phyloP scores from a whole-genome alignment of 108 stramenopile species.

The Epithemia pelagica region DNA sequence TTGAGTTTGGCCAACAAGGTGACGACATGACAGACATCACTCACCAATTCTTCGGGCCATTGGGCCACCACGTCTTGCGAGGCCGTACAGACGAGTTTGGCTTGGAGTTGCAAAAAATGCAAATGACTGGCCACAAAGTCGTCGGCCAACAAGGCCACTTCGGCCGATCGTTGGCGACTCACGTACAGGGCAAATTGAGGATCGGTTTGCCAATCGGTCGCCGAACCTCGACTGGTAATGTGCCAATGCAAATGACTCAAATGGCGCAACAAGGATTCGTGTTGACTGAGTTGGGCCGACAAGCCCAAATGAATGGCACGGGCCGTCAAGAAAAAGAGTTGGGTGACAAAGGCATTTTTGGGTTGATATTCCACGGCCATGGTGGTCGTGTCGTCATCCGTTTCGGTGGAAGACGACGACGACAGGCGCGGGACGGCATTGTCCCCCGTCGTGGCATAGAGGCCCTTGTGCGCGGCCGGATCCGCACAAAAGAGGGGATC shows the following conservation, averaged over 20 bases:
- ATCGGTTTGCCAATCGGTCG: slow-evolving; percentile 49
- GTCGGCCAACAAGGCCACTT: slow-evolving; percentile 61
- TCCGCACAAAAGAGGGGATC: slow-evolving; percentile 67
- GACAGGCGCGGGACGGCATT: slow-evolving; percentile 68
- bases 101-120: slow-evolving; percentile 57
- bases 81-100: slow-evolving; percentile 48
- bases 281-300: slow-evolving; percentile 39
- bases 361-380: slow-evolving; percentile 36
- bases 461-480: slow-evolving; percentile 47
- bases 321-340: slow-evolving; percentile 78
- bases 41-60: slow-evolving; percentile 82
- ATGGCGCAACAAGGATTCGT: slow-evolving; percentile 50
- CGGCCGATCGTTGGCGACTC: slow-evolving; percentile 44
- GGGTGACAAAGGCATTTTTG: slow-evolving; percentile 80
- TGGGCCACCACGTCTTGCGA: slow-evolving; percentile 39
- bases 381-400: slow-evolving; percentile 2
- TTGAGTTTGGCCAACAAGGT: slow-evolving; percentile 50
- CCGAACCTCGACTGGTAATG: slow-evolving; percentile 34
- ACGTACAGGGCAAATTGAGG: slow-evolving; percentile 55
- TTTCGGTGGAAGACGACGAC: slow-evolving; percentile 28
- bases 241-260: slow-evolving; percentile 55
- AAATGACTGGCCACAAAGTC: slow-evolving; percentile 59
- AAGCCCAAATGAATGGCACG: slow-evolving; percentile 64
- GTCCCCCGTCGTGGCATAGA: slow-evolving; percentile 62
- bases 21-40: slow-evolving; percentile 69